Evolutionary conservation across 306 rosid species (phyloP).

Genomic region (Vigna trinervia): DNA sequence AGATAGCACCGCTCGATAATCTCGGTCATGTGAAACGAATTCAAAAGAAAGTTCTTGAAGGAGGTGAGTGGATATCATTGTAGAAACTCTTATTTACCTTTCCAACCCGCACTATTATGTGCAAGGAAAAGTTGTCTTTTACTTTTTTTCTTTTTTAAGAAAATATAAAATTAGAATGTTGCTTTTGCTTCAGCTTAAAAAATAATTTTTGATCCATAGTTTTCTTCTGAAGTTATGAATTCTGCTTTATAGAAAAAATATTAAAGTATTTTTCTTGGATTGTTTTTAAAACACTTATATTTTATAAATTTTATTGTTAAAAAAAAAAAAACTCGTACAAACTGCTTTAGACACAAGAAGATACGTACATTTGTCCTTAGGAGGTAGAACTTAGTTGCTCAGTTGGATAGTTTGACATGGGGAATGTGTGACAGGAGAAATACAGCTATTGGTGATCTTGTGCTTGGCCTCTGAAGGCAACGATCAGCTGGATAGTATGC

Average conservation of each 20-base stretch:
- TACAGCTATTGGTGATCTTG: slow-evolving; percentile 66
- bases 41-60: slow-evolving; percentile 66
- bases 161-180: not conserved
- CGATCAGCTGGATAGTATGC: slow-evolving; percentile 56
- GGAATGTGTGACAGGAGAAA: slow-evolving; percentile 61
- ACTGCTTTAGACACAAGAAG: too few relatives aligned
- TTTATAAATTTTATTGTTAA: too few relatives aligned
- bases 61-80: slow-evolving; percentile 47
- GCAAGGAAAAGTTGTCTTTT: not conserved
- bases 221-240: too few relatives aligned
- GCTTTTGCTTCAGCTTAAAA: not conserved
- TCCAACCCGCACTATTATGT: not conserved
- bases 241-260: too few relatives aligned
- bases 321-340: too few relatives aligned
- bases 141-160: not conserved
- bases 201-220: too few relatives aligned
- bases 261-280: too few relatives aligned
- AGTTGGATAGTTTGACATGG: not conserved
- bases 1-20: slow-evolving; percentile 68
- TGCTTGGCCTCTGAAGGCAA: slow-evolving; percentile 66
- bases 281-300: too few relatives aligned
- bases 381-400: too few relatives aligned
- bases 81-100: slow-evolving; percentile 12
- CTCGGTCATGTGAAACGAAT: slow-evolving; percentile 84
- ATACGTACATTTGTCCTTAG: too few relatives aligned